Evolutionary conservation across 306 rosid species (phyloP).

Genomic region (Pachyrhizus erosus): DNA sequence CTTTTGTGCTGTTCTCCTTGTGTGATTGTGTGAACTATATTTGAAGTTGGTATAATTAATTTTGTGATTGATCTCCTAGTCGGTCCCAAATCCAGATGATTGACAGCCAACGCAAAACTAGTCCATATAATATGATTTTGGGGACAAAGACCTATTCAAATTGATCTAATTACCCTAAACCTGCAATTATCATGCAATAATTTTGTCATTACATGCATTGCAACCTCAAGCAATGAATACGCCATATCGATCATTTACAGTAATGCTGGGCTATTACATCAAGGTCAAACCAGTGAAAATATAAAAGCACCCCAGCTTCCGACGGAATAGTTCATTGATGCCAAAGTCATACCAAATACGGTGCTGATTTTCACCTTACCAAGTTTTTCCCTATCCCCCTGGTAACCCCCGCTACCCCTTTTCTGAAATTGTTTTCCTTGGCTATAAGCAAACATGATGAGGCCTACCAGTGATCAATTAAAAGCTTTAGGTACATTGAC

Average conservation of each 20-base stretch:
- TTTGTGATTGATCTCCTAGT: too few relatives aligned
- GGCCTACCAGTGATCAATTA: slow-evolving; percentile 34
- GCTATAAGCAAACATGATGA: slow-evolving; percentile 16
- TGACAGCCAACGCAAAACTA: too few relatives aligned
- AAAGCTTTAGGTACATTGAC: slow-evolving; percentile 48
- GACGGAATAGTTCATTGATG: slow-evolving; percentile 9
- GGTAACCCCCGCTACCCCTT: background rate
- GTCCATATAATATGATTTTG: too few relatives aligned
- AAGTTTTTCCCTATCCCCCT: background rate
- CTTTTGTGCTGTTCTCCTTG: too few relatives aligned
- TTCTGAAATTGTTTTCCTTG: slow-evolving; percentile 32
- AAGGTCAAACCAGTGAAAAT: background rate
- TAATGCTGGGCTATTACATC: slow-evolving; percentile 43
- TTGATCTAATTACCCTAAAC: background rate
- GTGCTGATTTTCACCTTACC: slow-evolving; percentile 2
- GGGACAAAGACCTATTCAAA: too few relatives aligned
- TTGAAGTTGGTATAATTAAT: too few relatives aligned
- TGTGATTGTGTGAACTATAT: too few relatives aligned
- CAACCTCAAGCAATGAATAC: slow-evolving; percentile 3
- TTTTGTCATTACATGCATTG: background rate
- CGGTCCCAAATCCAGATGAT: too few relatives aligned
- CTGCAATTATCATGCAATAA: background rate
- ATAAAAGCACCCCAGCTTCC: slow-evolving; percentile 4
- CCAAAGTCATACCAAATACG: background rate
- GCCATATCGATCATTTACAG: slow-evolving; percentile 1